A percentile compares a stretch with the other conserved stretches of the same genome.
Conservation (phyloP, 352 stramenopile species). For the Phytopythium montanum region DNA sequence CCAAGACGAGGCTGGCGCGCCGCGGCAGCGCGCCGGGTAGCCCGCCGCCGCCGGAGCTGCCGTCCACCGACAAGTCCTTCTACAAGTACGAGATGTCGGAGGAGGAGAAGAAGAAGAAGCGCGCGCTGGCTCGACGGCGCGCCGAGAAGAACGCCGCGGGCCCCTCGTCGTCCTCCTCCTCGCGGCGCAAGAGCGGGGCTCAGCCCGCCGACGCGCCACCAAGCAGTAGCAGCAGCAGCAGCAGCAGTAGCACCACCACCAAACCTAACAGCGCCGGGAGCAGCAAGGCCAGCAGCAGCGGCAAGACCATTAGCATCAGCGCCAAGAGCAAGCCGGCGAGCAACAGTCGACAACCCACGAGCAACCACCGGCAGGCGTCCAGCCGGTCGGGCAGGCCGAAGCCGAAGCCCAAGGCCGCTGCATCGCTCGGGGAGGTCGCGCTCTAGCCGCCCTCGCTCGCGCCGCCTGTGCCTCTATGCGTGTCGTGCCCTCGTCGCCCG, state of each 20-base stretch:
- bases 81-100: slow-evolving; percentile 84
- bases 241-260: background rate
- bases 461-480: background rate
- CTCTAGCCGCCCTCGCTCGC: slow-evolving; percentile 9
- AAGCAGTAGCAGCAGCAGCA: slow-evolving; percentile 15
- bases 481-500: background rate
- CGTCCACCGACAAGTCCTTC: slow-evolving; percentile 60
- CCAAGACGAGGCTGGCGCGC: slow-evolving; percentile 51
- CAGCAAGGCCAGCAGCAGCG: slow-evolving; percentile 4
- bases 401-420: slow-evolving; percentile 10
- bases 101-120: slow-evolving; percentile 70
- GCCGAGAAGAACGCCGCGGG: slow-evolving; percentile 56
- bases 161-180: slow-evolving; percentile 4
- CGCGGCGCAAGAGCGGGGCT: slow-evolving; percentile 5
- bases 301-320: slow-evolving; percentile 18
- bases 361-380: slow-evolving; percentile 19
- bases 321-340: slow-evolving; percentile 14
- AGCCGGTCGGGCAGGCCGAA: slow-evolving; percentile 16
- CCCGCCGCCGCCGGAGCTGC: slow-evolving; percentile 20
- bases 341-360: slow-evolving; percentile 15
- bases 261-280: background rate
- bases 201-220: slow-evolving; percentile 13
- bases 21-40: slow-evolving; percentile 18
- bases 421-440: slow-evolving; percentile 17
- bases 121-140: slow-evolving; percentile 54